Evolutionary conservation across 2,329 filamentous ascomycete species (phyloP).

Genomic region (Calonectria hongkongensis): DNA sequence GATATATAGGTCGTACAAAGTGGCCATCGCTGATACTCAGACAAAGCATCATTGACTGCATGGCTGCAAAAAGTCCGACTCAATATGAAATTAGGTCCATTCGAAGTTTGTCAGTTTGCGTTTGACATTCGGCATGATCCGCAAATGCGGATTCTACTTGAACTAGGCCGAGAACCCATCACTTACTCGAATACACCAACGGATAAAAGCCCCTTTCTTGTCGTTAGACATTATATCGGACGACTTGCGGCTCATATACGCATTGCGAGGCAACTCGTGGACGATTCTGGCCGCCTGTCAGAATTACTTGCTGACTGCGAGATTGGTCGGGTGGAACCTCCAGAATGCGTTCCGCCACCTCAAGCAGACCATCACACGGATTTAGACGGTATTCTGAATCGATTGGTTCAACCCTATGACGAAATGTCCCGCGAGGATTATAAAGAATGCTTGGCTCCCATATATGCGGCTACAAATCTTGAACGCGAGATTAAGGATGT

Average conservation of each 20-base stretch:
- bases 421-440: slow-evolving; percentile 35
- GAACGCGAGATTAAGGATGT: slow-evolving; percentile 34
- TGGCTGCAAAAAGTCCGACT: slow-evolving; percentile 44
- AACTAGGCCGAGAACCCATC: slow-evolving; percentile 1
- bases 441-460: slow-evolving; percentile 14
- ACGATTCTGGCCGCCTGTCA: slow-evolving; percentile 55
- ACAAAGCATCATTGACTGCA: background rate
- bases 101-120: slow-evolving; percentile 39
- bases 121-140: slow-evolving; percentile 45
- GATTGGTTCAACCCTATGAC: slow-evolving; percentile 52
- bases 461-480: slow-evolving; percentile 33
- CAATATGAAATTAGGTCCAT: background rate
- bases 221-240: slow-evolving; percentile 65
- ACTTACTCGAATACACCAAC: background rate
- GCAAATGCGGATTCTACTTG: slow-evolving; percentile 43
- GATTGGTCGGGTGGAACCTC: slow-evolving; percentile 50
- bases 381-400: slow-evolving; percentile 56
- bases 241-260: slow-evolving; percentile 66
- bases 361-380: slow-evolving; percentile 54
- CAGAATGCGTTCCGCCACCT: slow-evolving; percentile 45
- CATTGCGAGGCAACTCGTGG: slow-evolving; percentile 61
- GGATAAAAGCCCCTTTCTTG: slow-evolving; percentile 49
- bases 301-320: slow-evolving; percentile 58
- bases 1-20: background rate
- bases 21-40: slow-evolving; percentile 33